A percentile compares a stretch with the other conserved stretches of the same genome.
These are phyloP conservation scores for Viola odorata DNA, from an alignment of 345 rosid species.

Conservation along the genomic window DNA sequence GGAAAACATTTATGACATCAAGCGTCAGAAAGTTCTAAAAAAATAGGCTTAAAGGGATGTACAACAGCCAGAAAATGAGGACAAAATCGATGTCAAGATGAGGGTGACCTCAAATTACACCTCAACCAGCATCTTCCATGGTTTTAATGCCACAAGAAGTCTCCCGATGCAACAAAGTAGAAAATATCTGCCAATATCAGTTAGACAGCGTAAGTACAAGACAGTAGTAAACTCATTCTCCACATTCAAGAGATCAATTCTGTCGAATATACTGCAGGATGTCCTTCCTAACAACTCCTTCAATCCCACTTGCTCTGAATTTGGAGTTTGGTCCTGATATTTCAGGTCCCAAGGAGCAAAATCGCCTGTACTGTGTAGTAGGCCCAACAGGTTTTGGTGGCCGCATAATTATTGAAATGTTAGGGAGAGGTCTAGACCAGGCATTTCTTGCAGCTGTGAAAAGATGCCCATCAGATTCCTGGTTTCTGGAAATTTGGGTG, in stretches of 20 bases:
- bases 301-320: slow-evolving; percentile 20
- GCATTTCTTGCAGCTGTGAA: slow-evolving; percentile 41
- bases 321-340: slow-evolving; percentile 21
- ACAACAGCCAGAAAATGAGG: background rate
- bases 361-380: slow-evolving; percentile 55
- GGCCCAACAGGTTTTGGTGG: slow-evolving; percentile 45
- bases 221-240: background rate
- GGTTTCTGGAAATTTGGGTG: slow-evolving; percentile 32
- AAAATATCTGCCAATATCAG: too few species aligned
- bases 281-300: slow-evolving; percentile 59
- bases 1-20: background rate
- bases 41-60: background rate
- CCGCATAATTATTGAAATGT: slow-evolving; percentile 58
- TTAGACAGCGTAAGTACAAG: too few species aligned
- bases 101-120: background rate
- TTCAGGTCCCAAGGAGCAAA: slow-evolving; percentile 20
- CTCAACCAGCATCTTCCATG: background rate
- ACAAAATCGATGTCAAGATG: background rate
- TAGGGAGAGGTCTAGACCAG: slow-evolving; percentile 50
- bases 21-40: background rate
- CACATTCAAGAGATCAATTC: slow-evolving; percentile 18
- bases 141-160: too few species aligned
- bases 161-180: too few species aligned
- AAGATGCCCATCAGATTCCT: slow-evolving; percentile 47
- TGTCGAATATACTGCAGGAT: slow-evolving; percentile 62